Evolutionary conservation across 768 basidiomycete species (phyloP), one percentile per base, ranked within the genome.

Genomic region (Pleurotus tuoliensis): DNA sequence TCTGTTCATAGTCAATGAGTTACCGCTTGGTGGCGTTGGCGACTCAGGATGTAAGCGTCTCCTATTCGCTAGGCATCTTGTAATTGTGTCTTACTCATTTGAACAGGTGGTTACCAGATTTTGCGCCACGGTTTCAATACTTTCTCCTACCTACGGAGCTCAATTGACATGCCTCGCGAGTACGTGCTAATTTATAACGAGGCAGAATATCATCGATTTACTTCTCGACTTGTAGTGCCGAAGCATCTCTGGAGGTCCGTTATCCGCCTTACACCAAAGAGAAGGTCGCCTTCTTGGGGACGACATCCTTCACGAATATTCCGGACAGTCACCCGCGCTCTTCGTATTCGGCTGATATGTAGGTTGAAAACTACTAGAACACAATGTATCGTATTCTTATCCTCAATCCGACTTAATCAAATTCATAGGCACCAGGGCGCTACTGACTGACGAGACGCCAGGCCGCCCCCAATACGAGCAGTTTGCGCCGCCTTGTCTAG

Each of bases 21-120:
- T 83, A 47, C 83, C 82, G 1, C 80, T 84, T 61, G 73, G 76
- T 11, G 82, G 83, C 1, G 72, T 82, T 2, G 86, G 87, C 25
- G 81, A 81, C 63, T 87, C 86, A 1, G 87, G 87, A 54, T 79
- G 87, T 87, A 65, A 59, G 83, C 71, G 7, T 13, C 30, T 50
- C 27, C 24, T 25, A 25, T 25, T 25, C 24, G 5, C 24, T 25
- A 25, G 24, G 24, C 24, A 25, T 25, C 1, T 0, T 25, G 24
- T 6, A 25, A 25, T 11, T 52, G 39, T 20, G 27, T 56, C 11
- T 50, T 30, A 30, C 22, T 57, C 56, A 18, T 61, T 55, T 9
- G 18, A 57, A 18, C 40, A 86, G 86, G 85, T 55, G 87, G 87
- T 9, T 67, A 71, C 20, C 82, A 86, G 60, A 45, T 70, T 12